Conservation (phyloP, 352 stramenopile species). For the Globisporangium barbulae region DNA sequence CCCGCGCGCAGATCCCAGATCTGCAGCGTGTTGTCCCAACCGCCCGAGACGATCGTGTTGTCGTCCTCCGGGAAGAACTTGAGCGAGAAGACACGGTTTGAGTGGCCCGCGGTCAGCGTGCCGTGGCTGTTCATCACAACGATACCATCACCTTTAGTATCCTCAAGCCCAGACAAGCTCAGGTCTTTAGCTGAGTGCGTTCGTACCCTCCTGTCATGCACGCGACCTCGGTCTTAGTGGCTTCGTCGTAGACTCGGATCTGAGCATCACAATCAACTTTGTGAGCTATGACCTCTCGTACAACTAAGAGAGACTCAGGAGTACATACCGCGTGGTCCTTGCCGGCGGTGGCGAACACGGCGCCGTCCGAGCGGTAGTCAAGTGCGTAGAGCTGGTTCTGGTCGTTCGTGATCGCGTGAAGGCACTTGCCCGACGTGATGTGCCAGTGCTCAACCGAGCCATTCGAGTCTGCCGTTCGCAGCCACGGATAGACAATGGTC, state of each 20-base stretch:
- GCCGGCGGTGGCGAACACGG: slow-evolving; percentile 84
- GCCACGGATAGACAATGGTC: too few relatives aligned
- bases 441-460: slow-evolving; percentile 92
- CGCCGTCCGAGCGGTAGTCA: slow-evolving; percentile 83
- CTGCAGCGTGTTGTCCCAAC: slow-evolving; percentile 93
- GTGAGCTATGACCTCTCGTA: background rate
- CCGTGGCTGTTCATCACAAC: slow-evolving; percentile 26
- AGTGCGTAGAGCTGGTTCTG: slow-evolving; percentile 90
- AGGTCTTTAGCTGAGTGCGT: background rate
- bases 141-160: background rate
- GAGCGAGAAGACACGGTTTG: slow-evolving; percentile 90
- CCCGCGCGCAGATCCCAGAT: slow-evolving; percentile 89
- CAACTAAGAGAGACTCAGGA: background rate
- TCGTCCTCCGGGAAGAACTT: slow-evolving; percentile 85
- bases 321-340: slow-evolving; percentile 78
- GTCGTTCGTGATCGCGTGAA: slow-evolving; percentile 87
- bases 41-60: slow-evolving; percentile 81
- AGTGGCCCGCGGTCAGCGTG: slow-evolving; percentile 79
- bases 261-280: slow-evolving; percentile 1
- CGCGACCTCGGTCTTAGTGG: slow-evolving; percentile 74
- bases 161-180: background rate
- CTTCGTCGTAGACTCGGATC: slow-evolving; percentile 87
- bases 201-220: slow-evolving; percentile 63
- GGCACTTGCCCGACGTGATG: slow-evolving; percentile 90
- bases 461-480: slow-evolving; percentile 62